phyloP scores from a whole-genome alignment of 2,329 filamentous ascomycete species.

The Sordariomycetes sp. region DNA sequence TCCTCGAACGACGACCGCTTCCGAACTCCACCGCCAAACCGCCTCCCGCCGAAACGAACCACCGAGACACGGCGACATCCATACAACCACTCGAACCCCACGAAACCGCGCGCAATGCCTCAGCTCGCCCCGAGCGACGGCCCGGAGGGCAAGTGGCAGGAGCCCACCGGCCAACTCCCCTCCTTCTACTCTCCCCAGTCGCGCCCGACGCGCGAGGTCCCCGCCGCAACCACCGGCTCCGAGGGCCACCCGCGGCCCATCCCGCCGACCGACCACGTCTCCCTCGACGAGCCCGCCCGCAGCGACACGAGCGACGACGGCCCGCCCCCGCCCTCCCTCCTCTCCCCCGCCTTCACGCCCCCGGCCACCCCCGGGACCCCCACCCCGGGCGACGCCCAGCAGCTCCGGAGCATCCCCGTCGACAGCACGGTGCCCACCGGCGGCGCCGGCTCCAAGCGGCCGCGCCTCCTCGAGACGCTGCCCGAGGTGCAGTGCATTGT shows the following conservation, averaged over 20 bases:
- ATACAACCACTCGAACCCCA: neutral
- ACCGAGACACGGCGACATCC: neutral
- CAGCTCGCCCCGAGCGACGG: neutral
- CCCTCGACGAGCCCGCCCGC: constrained; percentile 4
- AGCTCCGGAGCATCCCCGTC: constrained; percentile 34
- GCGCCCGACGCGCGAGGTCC: neutral
- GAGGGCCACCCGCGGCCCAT: neutral
- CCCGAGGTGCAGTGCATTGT: constrained; percentile 89
- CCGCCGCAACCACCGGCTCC: neutral
- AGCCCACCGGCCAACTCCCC: constrained; percentile 5
- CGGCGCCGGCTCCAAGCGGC: constrained; percentile 49
- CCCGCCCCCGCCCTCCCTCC: constrained; percentile 50
- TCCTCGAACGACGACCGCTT: too few species aligned
- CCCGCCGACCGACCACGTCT: neutral
- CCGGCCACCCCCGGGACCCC: constrained; percentile 48
- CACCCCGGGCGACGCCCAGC: constrained; percentile 34
- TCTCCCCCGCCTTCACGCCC: constrained; percentile 77
- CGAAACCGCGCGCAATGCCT: neutral
- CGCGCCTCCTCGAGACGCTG: constrained; percentile 60
- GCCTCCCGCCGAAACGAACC: neutral
- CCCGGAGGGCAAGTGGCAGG: neutral
- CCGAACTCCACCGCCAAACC: too few species aligned
- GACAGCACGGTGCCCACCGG: constrained; percentile 44
- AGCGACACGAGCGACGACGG: constrained; percentile 6
- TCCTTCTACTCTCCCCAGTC: constrained; percentile 9